Base-by-base conservation (phyloP, 2,329 filamentous ascomycete genomes). In the Exophiala oligosperma region DNA sequence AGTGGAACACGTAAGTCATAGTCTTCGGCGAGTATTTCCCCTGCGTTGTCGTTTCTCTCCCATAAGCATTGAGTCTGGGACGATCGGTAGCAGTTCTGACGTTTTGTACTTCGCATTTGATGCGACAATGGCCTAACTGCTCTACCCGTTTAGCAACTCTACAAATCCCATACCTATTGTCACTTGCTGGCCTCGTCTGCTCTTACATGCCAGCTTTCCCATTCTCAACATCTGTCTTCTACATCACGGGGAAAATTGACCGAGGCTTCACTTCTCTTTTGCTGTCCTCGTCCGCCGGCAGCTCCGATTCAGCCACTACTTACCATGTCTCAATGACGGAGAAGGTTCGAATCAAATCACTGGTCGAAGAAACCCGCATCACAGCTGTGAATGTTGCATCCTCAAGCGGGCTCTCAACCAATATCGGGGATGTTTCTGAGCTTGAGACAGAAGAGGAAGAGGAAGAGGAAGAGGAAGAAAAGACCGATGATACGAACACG, bases 111-210 rank as follows among this genome's bases (percentile, higher is more conserved):
- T 29, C 21, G 23, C 12, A 23, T 44, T 23, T 57, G 28, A 21
- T n/a, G 12, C 32, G 32, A 35, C 32, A 35, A 40, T 44, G n/a
- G 21, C 52, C 48, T 56, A 46, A 62, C 58, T 46, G 38, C 48
- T 51, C 44, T 60, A 35, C 57, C 9, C 26, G 37, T 53, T 17
- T 64, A 92, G 89, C 90, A 17, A 84, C 83, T 53, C 77, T 97
- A 7, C 91, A 97, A 74, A 84, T 93, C 11, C 90, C 92, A 1
- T 93, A 93, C 69, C 78, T 97, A 2, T 84, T 97, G 38, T 89
- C 86, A 55, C 77, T 96, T 49, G 90, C 91, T 1, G 82, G 88
- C 52, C 81, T 92, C 59, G 79, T 92, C 38, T 86, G 84, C 57
- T 84, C 85, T 17, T 92, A 89, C 71, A 80, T 96, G 2, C 78